Conservation (phyloP, 2,329 filamentous ascomycete species). For the Domatiomyces catenatus region DNA sequence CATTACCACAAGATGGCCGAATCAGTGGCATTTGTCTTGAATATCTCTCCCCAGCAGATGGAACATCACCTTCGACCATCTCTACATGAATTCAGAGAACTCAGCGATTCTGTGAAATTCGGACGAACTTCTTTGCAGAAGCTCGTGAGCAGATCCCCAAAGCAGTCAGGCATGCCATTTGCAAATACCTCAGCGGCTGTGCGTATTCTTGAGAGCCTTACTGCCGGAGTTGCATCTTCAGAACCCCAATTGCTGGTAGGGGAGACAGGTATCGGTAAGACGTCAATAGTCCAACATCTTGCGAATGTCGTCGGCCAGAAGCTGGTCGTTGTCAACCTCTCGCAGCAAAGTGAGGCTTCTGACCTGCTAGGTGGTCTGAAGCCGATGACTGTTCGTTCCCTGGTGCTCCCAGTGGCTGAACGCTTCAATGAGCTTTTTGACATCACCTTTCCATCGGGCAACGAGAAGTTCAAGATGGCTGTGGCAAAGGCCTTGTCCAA, state of each 20-base stretch:
- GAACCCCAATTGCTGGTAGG: constrained; percentile 92
- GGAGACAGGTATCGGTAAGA: constrained; percentile 97
- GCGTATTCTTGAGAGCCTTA: constrained; percentile 73
- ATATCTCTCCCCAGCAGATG: constrained; percentile 66
- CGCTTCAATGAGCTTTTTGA: constrained; percentile 84
- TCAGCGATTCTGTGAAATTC: constrained; percentile 42
- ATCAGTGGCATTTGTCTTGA: constrained; percentile 71
- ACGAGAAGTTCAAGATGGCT: constrained; percentile 69
- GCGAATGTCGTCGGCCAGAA: constrained; percentile 72
- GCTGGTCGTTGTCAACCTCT: constrained; percentile 84
- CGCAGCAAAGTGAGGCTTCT: constrained; percentile 94
- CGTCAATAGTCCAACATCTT: constrained; percentile 84
- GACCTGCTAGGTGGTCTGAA: constrained; percentile 94
- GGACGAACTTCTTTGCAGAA: constrained; percentile 49
- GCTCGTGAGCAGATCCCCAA: constrained; percentile 28
- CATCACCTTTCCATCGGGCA: constrained; percentile 72
- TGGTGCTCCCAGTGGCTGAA: constrained; percentile 80
- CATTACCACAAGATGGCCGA: constrained; percentile 46
- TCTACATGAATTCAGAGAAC: constrained; percentile 58
- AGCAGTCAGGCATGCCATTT: constrained; percentile 39
- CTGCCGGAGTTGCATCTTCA: constrained; percentile 63
- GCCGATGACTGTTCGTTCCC: constrained; percentile 74
- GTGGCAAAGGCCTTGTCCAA: constrained; percentile 66
- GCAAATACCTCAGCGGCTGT: constrained; percentile 78
- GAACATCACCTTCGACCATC: constrained; percentile 56